phyloP scores from a whole-genome alignment of 2,329 filamentous ascomycete species.

The Pseudocercospora fijiensis region DNA sequence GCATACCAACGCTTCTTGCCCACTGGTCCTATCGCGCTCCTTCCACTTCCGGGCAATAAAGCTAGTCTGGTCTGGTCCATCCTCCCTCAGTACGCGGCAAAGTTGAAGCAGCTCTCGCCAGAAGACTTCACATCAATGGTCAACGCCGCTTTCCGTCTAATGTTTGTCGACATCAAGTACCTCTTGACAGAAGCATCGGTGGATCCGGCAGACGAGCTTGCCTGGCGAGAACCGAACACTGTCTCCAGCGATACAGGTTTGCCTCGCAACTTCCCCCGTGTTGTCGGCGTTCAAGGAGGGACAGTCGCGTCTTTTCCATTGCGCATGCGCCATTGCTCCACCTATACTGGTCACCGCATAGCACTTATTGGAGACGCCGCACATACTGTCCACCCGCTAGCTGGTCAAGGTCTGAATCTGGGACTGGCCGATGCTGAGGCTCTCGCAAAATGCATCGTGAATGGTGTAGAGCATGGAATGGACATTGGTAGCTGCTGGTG shows the following conservation, averaged over 20 bases:
- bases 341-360: constrained; percentile 85
- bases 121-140: constrained; percentile 81
- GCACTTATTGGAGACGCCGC: constrained; percentile 92
- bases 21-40: constrained; percentile 84
- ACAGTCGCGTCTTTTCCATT: constrained; percentile 88
- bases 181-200: constrained; percentile 62
- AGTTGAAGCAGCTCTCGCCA: constrained; percentile 71
- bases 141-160: constrained; percentile 87
- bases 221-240: constrained; percentile 79
- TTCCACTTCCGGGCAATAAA: constrained; percentile 80
- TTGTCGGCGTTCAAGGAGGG: constrained; percentile 70
- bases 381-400: constrained; percentile 91
- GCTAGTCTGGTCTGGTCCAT: constrained; percentile 95
- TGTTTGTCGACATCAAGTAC: constrained; percentile 75
- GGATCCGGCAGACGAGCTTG: constrained; percentile 66
- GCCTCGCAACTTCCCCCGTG: constrained; percentile 52
- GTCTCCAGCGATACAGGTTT: constrained; percentile 42
- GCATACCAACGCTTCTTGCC: constrained; percentile 96
- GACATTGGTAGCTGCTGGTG: constrained; percentile 79
- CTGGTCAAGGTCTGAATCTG: constrained; percentile 90
- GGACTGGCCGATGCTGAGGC: constrained; percentile 86
- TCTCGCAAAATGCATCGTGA: constrained; percentile 70
- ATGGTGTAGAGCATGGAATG: constrained; percentile 77
- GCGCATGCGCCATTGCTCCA: constrained; percentile 87
- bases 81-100: constrained; percentile 72